A percentile compares a stretch with the other conserved stretches of the same genome.
phyloP scores from a whole-genome alignment of 768 basidiomycete genomes.

The Paxillus rubicundulus region DNA sequence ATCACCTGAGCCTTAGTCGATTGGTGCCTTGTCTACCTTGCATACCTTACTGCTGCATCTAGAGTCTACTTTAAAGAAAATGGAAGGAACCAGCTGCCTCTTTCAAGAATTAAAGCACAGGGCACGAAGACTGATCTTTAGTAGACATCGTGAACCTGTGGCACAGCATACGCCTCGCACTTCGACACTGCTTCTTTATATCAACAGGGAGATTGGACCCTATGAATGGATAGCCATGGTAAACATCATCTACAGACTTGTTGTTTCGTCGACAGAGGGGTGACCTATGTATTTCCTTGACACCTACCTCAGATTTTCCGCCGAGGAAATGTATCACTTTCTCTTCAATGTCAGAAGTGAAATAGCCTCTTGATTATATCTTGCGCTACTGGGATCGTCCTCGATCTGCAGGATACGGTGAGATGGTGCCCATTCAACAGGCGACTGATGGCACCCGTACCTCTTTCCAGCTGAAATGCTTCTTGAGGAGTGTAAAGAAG shows the following conservation, averaged over 20 bases:
- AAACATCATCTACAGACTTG: neutral
- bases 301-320: neutral
- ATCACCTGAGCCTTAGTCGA: constrained; percentile 6
- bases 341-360: constrained; percentile 47
- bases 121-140: neutral
- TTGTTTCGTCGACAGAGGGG: neutral
- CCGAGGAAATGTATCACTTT: constrained; percentile 8
- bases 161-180: neutral
- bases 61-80: constrained; percentile 9
- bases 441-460: constrained; percentile 33
- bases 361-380: constrained; percentile 65
- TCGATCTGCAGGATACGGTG: constrained; percentile 40
- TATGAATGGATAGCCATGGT: neutral
- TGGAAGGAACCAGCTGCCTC: neutral
- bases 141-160: neutral
- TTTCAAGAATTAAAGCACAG: neutral
- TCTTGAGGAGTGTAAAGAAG: constrained; percentile 79
- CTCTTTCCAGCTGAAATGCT: constrained; percentile 71
- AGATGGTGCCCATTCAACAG: constrained; percentile 1
- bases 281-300: neutral
- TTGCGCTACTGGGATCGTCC: constrained; percentile 59
- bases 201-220: neutral
- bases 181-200: neutral
- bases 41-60: constrained; percentile 1
- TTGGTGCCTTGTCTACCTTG: neutral